Base-by-base conservation (phyloP, 1,284 basidiomycete species). In the Cutaneotrichosporon dermatis region DNA sequence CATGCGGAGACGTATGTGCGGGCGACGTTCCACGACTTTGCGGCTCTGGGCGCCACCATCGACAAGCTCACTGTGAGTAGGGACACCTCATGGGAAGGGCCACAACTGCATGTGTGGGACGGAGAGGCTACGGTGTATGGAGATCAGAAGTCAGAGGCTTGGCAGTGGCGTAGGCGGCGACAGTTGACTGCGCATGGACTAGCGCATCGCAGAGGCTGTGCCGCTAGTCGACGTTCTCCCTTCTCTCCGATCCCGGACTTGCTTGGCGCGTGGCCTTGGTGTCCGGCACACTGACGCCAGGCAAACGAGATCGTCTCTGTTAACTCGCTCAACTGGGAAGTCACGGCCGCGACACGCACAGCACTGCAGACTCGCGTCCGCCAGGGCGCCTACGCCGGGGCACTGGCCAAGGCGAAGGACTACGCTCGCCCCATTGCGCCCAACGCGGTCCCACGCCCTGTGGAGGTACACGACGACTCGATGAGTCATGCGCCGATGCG, bases 1-100 rank as follows among this genome's bases (percentile, higher is more conserved):
- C 25, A 36, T 25, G 60, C 57, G 12, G 34, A 49, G n/a, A 41
- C 57, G 7, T 8, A 33, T 5, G 35, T 42, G 16, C 36, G 34
- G n/a, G 54, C 53, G 2, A 59, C 59, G 6, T 64, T 61, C 49
- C 59, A 61, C 55, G 55, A 64, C 45, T 64, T 64, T 50, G 35
- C 40, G 11, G 53, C 37, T 39, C 46, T 64, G 10, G 41, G 40
- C 35, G 37, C 15, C 35, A 51, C 56, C 49, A 55, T 58, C 25
- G 51, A 34, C 4, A 5, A 11, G 0, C 4, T 61, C 2, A 48
- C 49, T 25, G 62, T 64, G 49, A 36, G 58, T n/a, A n/a, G n/a
- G n/a, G n/a, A n/a, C n/a, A n/a, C n/a, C n/a, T n/a, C n/a, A n/a
- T n/a, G n/a, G n/a, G n/a, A n/a, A n/a, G n/a, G n/a, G n/a, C n/a